Conservation (phyloP, 805 yeast species). For the Pichia manshurica region DNA sequence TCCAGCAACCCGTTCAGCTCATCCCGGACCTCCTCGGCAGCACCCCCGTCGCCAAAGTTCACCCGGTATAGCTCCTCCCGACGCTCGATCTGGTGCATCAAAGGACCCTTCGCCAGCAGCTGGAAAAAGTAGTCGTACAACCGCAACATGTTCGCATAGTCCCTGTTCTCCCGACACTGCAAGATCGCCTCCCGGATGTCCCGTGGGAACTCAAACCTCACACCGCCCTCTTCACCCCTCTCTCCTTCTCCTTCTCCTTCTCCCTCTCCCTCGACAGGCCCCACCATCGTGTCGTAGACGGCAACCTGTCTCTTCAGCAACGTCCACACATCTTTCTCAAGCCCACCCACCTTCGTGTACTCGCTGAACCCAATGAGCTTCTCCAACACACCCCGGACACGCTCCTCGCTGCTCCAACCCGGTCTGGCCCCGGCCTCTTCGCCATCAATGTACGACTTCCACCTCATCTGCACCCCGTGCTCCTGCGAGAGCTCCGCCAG, state of each 20-base stretch:
- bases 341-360: constrained; percentile 14
- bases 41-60: not conserved
- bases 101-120: constrained; percentile 1
- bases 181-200: constrained; percentile 2
- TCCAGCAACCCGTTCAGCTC: not conserved
- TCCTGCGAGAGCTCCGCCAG: not conserved
- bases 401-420: no score
- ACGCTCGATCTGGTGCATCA: not conserved
- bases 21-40: not conserved
- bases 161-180: constrained; percentile 5
- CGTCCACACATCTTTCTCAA: constrained; percentile 18
- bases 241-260: not conserved
- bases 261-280: not conserved
- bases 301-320: constrained; percentile 13
- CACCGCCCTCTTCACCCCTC: not conserved
- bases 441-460: not conserved
- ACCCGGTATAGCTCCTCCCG: constrained; percentile 1
- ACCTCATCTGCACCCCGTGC: not conserved
- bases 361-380: constrained; percentile 15
- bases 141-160: constrained; percentile 2
- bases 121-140: constrained; percentile 8
- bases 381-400: constrained; percentile 4
- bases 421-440: not conserved
- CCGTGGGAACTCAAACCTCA: constrained; percentile 1
- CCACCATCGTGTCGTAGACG: constrained; percentile 20